Percentiles rank a stretch among this genome's conserved stretches.
phyloP scores from a whole-genome alignment of 441 rosid species.

The Isatis lusitanica region DNA sequence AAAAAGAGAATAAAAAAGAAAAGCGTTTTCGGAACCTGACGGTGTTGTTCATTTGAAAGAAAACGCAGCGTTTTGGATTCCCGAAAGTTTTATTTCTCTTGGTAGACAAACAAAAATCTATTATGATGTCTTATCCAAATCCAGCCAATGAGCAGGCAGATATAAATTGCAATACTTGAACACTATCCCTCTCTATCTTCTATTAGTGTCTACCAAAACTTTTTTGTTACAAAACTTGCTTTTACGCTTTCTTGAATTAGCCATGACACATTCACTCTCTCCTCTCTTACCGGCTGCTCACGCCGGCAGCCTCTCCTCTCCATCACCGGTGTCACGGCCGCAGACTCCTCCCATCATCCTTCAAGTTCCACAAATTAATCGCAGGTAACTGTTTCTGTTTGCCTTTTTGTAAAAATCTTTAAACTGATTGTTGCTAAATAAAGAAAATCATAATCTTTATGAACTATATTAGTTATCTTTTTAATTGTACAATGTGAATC shows the following conservation, averaged over 20 bases:
- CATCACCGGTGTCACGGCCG: slow-evolving; percentile 15
- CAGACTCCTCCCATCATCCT: slow-evolving; percentile 31
- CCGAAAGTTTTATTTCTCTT: not conserved
- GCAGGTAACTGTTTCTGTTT: slow-evolving; percentile 25
- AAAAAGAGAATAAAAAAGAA: too few relatives aligned
- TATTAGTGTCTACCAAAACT: slow-evolving; percentile 20
- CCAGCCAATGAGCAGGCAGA: slow-evolving; percentile 31
- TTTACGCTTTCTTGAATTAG: slow-evolving; percentile 18
- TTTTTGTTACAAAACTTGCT: slow-evolving; percentile 14
- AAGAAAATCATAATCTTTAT: not conserved
- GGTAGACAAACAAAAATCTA: slow-evolving; percentile 19
- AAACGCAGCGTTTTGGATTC: slow-evolving; percentile 20
- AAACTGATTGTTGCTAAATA: not conserved
- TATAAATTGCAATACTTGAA: slow-evolving; percentile 21
- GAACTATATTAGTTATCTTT: not conserved
- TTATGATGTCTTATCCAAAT: slow-evolving; percentile 33
- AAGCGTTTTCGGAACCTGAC: not conserved
- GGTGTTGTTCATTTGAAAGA: not conserved
- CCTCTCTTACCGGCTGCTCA: slow-evolving; percentile 37
- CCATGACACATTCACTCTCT: slow-evolving; percentile 52
- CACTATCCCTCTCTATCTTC: slow-evolving; percentile 35
- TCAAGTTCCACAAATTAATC: slow-evolving; percentile 26
- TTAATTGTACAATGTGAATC: not conserved
- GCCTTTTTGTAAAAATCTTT: not conserved
- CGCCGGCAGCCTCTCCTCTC: slow-evolving; percentile 13